Conservation (phyloP, 1,139 yeast genomes). For the Zygotorulaspora mrakii region DNA sequence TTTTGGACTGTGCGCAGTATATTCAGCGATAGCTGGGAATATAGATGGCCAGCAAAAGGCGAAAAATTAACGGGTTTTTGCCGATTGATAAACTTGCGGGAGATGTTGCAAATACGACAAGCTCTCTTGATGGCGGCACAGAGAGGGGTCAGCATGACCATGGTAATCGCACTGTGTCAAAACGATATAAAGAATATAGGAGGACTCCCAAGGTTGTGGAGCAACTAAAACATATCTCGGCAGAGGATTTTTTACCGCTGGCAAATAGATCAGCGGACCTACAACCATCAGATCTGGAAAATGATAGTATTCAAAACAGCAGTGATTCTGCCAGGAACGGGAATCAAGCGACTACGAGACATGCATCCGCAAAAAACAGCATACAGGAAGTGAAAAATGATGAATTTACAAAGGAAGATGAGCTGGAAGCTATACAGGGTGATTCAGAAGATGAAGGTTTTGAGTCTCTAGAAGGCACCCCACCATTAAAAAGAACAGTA, state of each 20-base stretch:
- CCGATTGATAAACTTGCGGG: constrained; percentile 16
- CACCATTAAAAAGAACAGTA: constrained; percentile 10
- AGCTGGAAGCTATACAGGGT: too few relatives aligned
- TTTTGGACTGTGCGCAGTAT: background rate
- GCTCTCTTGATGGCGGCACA: constrained; percentile 5
- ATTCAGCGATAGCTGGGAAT: constrained; percentile 2
- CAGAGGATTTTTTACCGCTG: constrained; percentile 12
- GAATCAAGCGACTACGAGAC: background rate
- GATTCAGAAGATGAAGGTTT: constrained; percentile 10
- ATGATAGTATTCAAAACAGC: background rate
- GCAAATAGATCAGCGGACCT: background rate
- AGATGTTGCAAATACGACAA: constrained; percentile 1
- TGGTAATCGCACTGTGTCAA: constrained; percentile 5
- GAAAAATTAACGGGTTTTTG: constrained; percentile 13
- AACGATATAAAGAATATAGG: constrained; percentile 14
- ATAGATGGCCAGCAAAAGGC: constrained; percentile 15
- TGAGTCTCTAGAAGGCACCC: constrained; percentile 11
- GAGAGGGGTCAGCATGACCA: background rate
- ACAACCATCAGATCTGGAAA: background rate
- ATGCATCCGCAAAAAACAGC: too few relatives aligned
- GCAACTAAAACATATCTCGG: constrained; percentile 11
- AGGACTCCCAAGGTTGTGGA: constrained; percentile 14
- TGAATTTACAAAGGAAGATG: background rate
- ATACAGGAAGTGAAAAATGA: background rate
- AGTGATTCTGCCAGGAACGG: background rate